A percentile compares a stretch with the other conserved stretches of the same genome.
These are phyloP conservation scores for Claviceps fusiformis DNA, from an alignment of 2,329 filamentous ascomycete species.

Conservation along the genomic window DNA sequence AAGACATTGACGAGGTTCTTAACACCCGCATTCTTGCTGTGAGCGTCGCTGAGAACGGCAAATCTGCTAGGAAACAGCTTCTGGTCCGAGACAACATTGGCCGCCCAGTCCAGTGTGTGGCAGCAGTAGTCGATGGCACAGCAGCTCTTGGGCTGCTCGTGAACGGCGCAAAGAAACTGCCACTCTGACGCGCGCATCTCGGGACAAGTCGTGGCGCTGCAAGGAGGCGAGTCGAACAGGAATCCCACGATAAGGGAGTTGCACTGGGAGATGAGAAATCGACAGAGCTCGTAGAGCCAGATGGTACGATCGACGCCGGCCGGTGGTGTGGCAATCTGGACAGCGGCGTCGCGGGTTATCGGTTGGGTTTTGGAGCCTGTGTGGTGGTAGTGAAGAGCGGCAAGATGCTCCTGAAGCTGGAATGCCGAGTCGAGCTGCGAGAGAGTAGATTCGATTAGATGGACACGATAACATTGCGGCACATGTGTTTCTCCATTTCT, in stretches of 20 bases:
- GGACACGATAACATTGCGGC: background rate
- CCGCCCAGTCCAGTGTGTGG: constrained; percentile 95
- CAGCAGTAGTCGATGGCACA: constrained; percentile 99
- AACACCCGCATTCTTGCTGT: constrained; percentile 50
- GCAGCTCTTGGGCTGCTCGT: constrained; percentile 91
- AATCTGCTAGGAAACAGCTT: constrained; percentile 91
- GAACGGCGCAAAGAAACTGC: constrained; percentile 97
- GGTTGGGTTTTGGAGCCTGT: constrained; percentile 55
- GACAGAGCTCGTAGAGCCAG: constrained; percentile 96
- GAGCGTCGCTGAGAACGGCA: constrained; percentile 38
- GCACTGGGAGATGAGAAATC: constrained; percentile 87
- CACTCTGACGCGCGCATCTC: constrained; percentile 98
- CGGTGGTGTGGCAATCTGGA: constrained; percentile 65
- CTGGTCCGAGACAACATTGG: constrained; percentile 82
- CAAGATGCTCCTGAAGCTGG: constrained; percentile 92
- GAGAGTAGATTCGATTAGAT: background rate
- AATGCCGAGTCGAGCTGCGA: constrained; percentile 86
- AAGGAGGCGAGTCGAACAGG: constrained; percentile 80
- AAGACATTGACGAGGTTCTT: constrained; percentile 93
- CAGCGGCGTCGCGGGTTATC: constrained; percentile 62
- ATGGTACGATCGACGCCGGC: constrained; percentile 71
- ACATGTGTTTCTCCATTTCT: background rate
- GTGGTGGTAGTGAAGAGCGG: constrained; percentile 74
- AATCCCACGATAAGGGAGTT: constrained; percentile 88
- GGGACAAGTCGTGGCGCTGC: constrained; percentile 77